Conservation (phyloP, 441 rosid species). For the Eugenia klotzschiana region DNA sequence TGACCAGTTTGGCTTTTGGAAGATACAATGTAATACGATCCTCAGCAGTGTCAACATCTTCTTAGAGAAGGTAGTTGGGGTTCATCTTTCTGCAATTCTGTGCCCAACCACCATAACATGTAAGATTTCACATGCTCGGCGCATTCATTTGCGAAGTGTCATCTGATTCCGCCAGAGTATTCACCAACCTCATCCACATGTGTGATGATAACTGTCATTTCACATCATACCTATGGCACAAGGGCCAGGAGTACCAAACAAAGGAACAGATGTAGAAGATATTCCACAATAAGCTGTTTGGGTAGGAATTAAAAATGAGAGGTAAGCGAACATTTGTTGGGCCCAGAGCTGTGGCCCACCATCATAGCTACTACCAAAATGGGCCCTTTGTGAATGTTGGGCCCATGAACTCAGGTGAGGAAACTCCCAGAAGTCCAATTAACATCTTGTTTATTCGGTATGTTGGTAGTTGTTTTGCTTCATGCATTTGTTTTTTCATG, state of each 20-base stretch:
- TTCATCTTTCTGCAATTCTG: not conserved
- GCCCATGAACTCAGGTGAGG: constrained; percentile 3
- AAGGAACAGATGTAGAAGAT: not conserved
- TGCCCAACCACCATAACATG: constrained; percentile 3
- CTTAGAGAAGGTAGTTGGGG: constrained; percentile 6
- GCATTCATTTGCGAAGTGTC: not conserved
- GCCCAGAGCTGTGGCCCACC: constrained; percentile 3
- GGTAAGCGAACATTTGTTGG: not conserved
- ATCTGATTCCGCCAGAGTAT: not conserved
- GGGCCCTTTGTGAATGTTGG: not conserved
- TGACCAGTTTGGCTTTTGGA: not conserved
- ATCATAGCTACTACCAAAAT: not conserved
- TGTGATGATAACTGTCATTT: not conserved
- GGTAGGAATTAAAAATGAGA: not conserved
- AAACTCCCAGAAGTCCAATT: constrained; percentile 5
- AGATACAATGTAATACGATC: not conserved
- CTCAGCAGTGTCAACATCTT: constrained; percentile 6
- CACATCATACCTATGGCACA: not conserved
- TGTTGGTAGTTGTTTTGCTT: not conserved
- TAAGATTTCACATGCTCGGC: not conserved
- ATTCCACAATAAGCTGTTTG: not conserved
- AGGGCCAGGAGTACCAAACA: not conserved
- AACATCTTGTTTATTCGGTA: not conserved
- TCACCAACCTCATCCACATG: not conserved
- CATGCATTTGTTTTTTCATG: not conserved